phyloP scores from a whole-genome alignment of 2,329 filamentous ascomycete species.

The Ciborinia camelliae region DNA sequence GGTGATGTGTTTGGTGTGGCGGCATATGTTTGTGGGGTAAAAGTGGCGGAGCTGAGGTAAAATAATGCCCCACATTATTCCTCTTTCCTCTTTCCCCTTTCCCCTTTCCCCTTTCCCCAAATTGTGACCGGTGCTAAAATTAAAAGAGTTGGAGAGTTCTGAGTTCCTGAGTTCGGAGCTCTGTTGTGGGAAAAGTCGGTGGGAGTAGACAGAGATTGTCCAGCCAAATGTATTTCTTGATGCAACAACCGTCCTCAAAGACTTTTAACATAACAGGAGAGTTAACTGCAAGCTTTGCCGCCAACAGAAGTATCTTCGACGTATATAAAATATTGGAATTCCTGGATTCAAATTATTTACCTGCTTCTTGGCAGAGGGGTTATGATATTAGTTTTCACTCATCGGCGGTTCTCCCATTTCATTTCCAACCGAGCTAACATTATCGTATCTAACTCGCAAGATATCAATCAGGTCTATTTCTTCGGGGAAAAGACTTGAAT shows the following conservation, averaged over 20 bases:
- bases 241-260: neutral
- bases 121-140: too few species aligned
- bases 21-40: neutral
- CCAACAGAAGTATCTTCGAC: rapidly evolving
- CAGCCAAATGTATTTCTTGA: too few species aligned
- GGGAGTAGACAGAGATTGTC: too few species aligned
- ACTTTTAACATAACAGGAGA: neutral
- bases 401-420: too few species aligned
- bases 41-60: neutral
- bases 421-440: too few species aligned
- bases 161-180: too few species aligned
- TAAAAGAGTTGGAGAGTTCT: neutral
- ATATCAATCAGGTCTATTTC: too few species aligned
- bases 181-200: too few species aligned
- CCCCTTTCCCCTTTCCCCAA: too few species aligned
- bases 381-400: neutral
- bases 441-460: too few species aligned
- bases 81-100: too few species aligned
- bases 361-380: too few species aligned
- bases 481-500: neutral
- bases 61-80: neutral
- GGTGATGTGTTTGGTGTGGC: neutral
- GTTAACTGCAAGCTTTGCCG: neutral
- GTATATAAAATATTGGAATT: neutral
- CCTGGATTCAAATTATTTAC: neutral